Evolutionary conservation across 164 flowering plant genomes (phyloP).

Genomic region (Vitis rupestris): DNA sequence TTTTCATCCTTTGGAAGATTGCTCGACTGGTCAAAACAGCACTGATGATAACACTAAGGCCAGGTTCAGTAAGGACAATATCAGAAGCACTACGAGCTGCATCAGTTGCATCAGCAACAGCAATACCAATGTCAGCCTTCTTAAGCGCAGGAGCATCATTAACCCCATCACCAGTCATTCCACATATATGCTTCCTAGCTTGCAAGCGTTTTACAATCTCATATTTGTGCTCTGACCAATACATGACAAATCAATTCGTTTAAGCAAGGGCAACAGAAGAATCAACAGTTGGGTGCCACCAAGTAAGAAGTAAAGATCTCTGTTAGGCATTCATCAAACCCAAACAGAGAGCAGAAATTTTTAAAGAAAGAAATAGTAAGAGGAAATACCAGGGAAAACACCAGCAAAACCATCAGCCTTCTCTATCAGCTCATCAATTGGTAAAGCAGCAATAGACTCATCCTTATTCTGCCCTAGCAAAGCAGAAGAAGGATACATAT

Average conservation of each 20-base stretch:
- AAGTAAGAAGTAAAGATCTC: too few species aligned
- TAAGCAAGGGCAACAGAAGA: not conserved
- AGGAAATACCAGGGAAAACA: constrained; percentile 75
- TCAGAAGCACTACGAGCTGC: constrained; percentile 96
- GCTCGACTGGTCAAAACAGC: constrained; percentile 84
- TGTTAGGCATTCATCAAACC: not conserved
- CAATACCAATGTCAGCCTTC: constrained; percentile 92
- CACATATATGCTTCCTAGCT: constrained; percentile 85
- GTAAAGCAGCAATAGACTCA: constrained; percentile 70
- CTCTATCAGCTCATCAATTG: constrained; percentile 85
- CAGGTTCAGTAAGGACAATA: constrained; percentile 92
- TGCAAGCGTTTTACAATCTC: constrained; percentile 85
- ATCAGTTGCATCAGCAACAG: constrained; percentile 95
- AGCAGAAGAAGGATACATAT: constrained; percentile 91
- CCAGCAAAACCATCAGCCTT: constrained; percentile 98
- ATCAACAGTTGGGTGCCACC: too few species aligned
- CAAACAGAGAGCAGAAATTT: not conserved
- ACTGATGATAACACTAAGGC: constrained; percentile 80
- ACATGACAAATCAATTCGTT: constrained; percentile 5
- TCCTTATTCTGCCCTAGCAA: constrained; percentile 79
- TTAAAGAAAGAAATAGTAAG: not conserved
- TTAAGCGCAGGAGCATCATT: constrained; percentile 95
- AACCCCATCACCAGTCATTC: constrained; percentile 98
- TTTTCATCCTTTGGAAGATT: constrained; percentile 84
- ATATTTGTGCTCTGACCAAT: constrained; percentile 73